A percentile compares a stretch with the other conserved stretches of the same genome.
Evolutionary conservation across 2,329 filamentous ascomycete genomes (phyloP).

Genomic region (Hortaea werneckii): DNA sequence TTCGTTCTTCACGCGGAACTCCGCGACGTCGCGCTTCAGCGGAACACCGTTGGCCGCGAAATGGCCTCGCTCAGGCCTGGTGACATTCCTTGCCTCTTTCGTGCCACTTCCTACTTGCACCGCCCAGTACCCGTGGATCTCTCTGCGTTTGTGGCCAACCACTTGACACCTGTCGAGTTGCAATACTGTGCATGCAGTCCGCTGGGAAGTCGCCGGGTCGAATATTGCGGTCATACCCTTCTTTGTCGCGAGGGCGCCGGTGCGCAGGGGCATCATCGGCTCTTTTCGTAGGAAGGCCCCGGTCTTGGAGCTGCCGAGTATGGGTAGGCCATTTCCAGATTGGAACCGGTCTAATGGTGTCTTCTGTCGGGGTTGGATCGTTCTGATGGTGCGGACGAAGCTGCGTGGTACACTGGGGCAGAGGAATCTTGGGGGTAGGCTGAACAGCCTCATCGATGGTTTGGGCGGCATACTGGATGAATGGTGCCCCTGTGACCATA

Average conservation of each 20-base stretch:
- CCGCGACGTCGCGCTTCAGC: slow-evolving; percentile 72
- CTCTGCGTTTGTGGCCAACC: slow-evolving; percentile 70
- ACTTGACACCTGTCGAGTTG: slow-evolving; percentile 91
- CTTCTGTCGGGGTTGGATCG: slow-evolving; percentile 45
- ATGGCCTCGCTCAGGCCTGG: slow-evolving; percentile 76
- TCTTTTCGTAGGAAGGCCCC: slow-evolving; percentile 52
- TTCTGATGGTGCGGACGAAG: slow-evolving; percentile 41
- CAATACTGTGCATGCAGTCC: slow-evolving; percentile 80
- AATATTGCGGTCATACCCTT: slow-evolving; percentile 94
- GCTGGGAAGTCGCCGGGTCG: slow-evolving; percentile 61
- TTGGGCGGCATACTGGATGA: slow-evolving; percentile 18
- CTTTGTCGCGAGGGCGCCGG: slow-evolving; percentile 78
- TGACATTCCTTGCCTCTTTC: slow-evolving; percentile 64
- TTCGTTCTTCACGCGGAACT: slow-evolving; percentile 74
- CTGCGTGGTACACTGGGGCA: slow-evolving; percentile 22
- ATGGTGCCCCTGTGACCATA: no score
- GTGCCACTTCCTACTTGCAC: slow-evolving; percentile 78
- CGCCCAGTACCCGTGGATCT: slow-evolving; percentile 81
- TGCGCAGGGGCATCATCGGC: slow-evolving; percentile 53
- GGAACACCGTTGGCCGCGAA: slow-evolving; percentile 72
- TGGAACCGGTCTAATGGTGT: slow-evolving; percentile 44
- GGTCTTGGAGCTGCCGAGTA: slow-evolving; percentile 46
- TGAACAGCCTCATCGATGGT: slow-evolving; percentile 14
- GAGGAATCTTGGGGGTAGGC: slow-evolving; percentile 23
- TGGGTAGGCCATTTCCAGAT: slow-evolving; percentile 37